phyloP scores from a whole-genome alignment of 2,329 filamentous ascomycete species.

The Calonectria naviculata region DNA sequence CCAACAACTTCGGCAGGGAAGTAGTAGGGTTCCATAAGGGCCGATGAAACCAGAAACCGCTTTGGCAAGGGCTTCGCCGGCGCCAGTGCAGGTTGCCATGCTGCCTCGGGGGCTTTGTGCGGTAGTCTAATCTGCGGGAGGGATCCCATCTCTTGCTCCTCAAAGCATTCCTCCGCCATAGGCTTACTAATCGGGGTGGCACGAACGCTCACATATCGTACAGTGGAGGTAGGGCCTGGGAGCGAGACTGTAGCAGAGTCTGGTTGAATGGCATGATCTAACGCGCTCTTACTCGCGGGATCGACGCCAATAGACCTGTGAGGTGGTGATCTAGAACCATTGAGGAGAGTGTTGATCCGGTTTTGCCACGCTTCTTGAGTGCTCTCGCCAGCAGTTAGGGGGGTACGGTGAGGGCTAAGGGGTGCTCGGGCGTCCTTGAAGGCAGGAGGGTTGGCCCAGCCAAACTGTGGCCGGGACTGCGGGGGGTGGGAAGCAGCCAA shows the following conservation, averaged over 20 bases:
- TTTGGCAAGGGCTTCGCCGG: conserved; percentile 66
- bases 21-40: conserved; percentile 48
- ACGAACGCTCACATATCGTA: conserved; percentile 39
- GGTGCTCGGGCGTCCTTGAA: conserved; percentile 45
- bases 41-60: conserved; percentile 57
- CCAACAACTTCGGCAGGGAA: conserved; percentile 47
- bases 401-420: conserved; percentile 32
- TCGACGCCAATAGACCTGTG: conserved; percentile 72
- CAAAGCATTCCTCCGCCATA: conserved; percentile 83
- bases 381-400: conserved; percentile 47
- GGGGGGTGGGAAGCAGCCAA: conserved; percentile 37
- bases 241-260: conserved; percentile 78
- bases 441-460: conserved; percentile 49
- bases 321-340: conserved; percentile 71
- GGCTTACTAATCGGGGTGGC: conserved; percentile 65
- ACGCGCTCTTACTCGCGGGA: conserved; percentile 73
- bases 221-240: conserved; percentile 47
- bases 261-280: conserved; percentile 64
- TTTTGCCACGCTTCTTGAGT: conserved; percentile 76
- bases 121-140: conserved; percentile 79
- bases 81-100: conserved; percentile 70
- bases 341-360: conserved; percentile 83
- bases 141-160: conserved; percentile 84
- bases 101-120: conserved; percentile 67
- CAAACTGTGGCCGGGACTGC: conserved; percentile 40